Conservation (phyloP, 2,329 filamentous ascomycete genomes). For the Ceratocystis huliohia region DNA sequence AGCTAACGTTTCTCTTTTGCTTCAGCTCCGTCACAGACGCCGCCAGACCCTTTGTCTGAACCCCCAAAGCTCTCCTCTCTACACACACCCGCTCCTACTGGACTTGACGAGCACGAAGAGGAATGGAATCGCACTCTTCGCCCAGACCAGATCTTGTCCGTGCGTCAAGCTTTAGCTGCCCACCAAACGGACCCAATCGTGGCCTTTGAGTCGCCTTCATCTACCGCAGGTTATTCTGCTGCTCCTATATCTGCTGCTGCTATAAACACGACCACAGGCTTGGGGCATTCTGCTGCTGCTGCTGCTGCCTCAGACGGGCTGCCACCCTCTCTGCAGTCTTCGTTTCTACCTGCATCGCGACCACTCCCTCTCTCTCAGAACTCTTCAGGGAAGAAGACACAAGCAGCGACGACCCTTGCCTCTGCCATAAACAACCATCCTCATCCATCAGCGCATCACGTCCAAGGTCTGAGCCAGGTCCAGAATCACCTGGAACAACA, state of each 20-base stretch:
- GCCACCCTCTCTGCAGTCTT: slow-evolving; percentile 10
- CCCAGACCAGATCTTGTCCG: slow-evolving; percentile 25
- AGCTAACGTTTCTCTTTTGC: slow-evolving; percentile 18
- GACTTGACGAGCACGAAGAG: slow-evolving; percentile 42
- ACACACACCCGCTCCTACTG: slow-evolving; percentile 37
- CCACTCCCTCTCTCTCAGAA: slow-evolving; percentile 2
- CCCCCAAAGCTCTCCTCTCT: slow-evolving; percentile 38
- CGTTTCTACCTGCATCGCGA: slow-evolving; percentile 5
- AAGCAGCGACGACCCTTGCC: neutral
- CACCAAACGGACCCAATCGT: neutral
- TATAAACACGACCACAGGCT: neutral
- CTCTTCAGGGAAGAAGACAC: neutral
- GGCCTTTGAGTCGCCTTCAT: slow-evolving; percentile 7
- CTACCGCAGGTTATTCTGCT: neutral
- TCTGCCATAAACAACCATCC: neutral
- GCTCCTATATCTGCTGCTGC: slow-evolving; percentile 5
- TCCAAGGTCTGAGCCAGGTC: slow-evolving; percentile 7
- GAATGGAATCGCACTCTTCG: slow-evolving; percentile 42
- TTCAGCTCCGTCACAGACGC: slow-evolving; percentile 46
- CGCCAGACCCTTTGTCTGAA: slow-evolving; percentile 43
- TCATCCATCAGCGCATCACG: slow-evolving; percentile 8
- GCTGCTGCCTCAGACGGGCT: slow-evolving; percentile 3
- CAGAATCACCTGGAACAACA: neutral
- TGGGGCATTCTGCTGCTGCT: slow-evolving; percentile 1
- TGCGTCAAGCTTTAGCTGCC: slow-evolving; percentile 11